Evolutionary conservation across 768 basidiomycete genomes (phyloP).

Genomic region (Serendipita sp.): DNA sequence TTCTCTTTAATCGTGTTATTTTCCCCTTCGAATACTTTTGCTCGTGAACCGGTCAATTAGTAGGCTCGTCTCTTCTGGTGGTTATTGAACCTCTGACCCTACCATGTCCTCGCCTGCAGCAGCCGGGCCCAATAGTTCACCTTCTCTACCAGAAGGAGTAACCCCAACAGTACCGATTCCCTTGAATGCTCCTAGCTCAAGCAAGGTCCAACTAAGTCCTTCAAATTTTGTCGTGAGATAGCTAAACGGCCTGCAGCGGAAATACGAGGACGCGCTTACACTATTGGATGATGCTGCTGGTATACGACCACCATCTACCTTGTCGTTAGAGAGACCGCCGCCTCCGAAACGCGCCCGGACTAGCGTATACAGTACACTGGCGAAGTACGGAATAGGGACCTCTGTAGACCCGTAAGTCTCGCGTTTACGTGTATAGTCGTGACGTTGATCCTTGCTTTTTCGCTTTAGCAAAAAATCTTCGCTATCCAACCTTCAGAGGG

Average conservation of each 20-base stretch:
- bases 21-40: neutral
- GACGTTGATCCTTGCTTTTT: constrained; percentile 34
- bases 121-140: neutral
- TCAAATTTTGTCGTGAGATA: neutral
- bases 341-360: constrained; percentile 41
- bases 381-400: constrained; percentile 56
- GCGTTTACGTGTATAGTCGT: constrained; percentile 50
- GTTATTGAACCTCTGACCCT: neutral
- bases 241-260: neutral
- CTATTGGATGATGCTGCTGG: constrained; percentile 1
- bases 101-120: neutral
- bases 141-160: neutral
- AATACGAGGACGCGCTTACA: neutral
- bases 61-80: neutral
- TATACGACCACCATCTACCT: neutral
- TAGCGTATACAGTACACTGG: constrained; percentile 60
- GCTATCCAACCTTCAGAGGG: constrained; percentile 27
- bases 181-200: neutral
- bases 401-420: constrained; percentile 26
- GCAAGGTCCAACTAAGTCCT: neutral
- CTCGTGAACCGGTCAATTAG: neutral
- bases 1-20: constrained; percentile 1
- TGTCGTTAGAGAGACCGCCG: constrained; percentile 20
- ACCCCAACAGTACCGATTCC: neutral
- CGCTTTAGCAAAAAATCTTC: constrained; percentile 35